Evolutionary conservation across 345 rosid genomes (phyloP).

Genomic region (Heritiera littoralis): DNA sequence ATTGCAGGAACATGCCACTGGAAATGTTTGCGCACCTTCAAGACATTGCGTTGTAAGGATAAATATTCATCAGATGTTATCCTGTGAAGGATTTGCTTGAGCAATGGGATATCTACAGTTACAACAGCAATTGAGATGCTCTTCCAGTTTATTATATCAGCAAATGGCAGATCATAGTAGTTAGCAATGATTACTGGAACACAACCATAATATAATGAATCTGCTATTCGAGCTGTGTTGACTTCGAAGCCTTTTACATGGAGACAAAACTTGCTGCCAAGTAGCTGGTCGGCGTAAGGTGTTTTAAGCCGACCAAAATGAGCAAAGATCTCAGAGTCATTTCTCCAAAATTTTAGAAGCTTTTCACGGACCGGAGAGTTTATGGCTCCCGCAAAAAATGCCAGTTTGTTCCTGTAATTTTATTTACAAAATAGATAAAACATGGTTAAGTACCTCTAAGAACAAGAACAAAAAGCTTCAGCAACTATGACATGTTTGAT

Average conservation of each 20-base stretch:
- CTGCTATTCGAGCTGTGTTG: slow-evolving; percentile 60
- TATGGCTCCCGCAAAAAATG: slow-evolving; percentile 59
- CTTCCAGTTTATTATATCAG: slow-evolving; percentile 55
- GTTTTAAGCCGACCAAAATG: slow-evolving; percentile 53
- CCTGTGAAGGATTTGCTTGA: slow-evolving; percentile 46
- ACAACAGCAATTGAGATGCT: slow-evolving; percentile 49
- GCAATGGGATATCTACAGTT: slow-evolving; percentile 52
- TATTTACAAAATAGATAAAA: neutral
- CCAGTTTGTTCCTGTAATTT: slow-evolving; percentile 53
- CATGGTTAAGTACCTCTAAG: neutral
- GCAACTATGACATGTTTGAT: neutral
- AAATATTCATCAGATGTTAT: slow-evolving; percentile 30
- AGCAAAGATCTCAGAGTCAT: slow-evolving; percentile 52
- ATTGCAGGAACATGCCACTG: slow-evolving; percentile 47
- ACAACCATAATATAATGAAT: slow-evolving; percentile 52
- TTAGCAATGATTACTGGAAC: slow-evolving; percentile 58
- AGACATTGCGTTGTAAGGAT: slow-evolving; percentile 35
- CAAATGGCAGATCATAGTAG: slow-evolving; percentile 58
- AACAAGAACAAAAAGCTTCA: slow-evolving; percentile 11
- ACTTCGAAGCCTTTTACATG: slow-evolving; percentile 73
- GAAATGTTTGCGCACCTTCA: slow-evolving; percentile 56
- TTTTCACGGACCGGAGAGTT: slow-evolving; percentile 60
- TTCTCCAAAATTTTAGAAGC: slow-evolving; percentile 50
- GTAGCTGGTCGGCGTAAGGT: slow-evolving; percentile 52
- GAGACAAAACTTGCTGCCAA: slow-evolving; percentile 61